Conservation (phyloP, 2,329 filamentous ascomycete species). For the Alternaria sp. region DNA sequence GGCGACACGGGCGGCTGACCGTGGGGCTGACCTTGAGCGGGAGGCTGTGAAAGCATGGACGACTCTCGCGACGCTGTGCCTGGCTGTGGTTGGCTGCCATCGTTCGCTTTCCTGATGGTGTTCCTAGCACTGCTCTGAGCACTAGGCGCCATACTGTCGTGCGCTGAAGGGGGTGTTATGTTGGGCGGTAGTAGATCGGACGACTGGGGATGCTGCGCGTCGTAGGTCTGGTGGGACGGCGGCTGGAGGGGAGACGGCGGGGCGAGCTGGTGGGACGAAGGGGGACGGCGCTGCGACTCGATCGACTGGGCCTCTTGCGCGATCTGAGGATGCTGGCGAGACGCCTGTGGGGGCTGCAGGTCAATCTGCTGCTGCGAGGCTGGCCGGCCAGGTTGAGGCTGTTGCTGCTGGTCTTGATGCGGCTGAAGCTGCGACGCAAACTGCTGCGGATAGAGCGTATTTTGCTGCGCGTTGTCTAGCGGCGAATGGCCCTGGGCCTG, state of each 20-base stretch:
- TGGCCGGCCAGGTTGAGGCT: constrained; percentile 33
- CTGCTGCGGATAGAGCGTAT: constrained; percentile 34
- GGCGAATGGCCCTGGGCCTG: constrained; percentile 31
- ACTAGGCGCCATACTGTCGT: constrained; percentile 43
- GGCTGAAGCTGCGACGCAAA: constrained; percentile 18
- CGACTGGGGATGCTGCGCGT: constrained; percentile 34
- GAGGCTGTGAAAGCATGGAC: constrained; percentile 43
- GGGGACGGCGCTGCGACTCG: constrained; percentile 41
- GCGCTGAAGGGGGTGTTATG: constrained; percentile 37
- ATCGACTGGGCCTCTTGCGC: constrained; percentile 35
- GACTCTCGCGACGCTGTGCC: constrained; percentile 43
- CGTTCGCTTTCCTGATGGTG: constrained; percentile 45
- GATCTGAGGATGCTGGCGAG: constrained; percentile 39
- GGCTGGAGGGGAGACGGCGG: constrained; percentile 46
- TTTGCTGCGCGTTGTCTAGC: constrained; percentile 35
- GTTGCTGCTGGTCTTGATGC: constrained; percentile 36
- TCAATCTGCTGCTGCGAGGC: constrained; percentile 43
- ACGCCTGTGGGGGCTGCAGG: constrained; percentile 40
- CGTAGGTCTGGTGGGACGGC: constrained; percentile 42
- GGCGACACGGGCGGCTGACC: constrained; percentile 46
- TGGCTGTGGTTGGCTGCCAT: constrained; percentile 37
- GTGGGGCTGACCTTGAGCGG: constrained; percentile 47
- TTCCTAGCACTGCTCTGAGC: constrained; percentile 32
- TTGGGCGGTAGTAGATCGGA: constrained; percentile 36
- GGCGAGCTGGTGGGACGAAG: constrained; percentile 44